Conservation (phyloP, 306 rosid species). For the Pyrus bretschneideri region DNA sequence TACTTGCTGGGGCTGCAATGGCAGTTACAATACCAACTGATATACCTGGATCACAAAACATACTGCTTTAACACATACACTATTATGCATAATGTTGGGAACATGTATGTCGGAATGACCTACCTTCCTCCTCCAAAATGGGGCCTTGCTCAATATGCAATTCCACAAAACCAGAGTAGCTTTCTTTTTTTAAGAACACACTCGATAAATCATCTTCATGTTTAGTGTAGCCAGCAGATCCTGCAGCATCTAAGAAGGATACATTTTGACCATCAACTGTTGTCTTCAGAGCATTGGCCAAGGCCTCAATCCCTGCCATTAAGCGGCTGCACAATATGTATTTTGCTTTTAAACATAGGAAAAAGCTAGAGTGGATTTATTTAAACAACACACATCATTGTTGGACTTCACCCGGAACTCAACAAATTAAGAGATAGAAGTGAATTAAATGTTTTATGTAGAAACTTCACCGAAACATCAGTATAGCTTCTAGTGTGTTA, state of each 20-base stretch:
- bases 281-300: constrained; percentile 55
- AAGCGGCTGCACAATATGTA: constrained; percentile 58
- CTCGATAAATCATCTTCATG: constrained; percentile 50
- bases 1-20: constrained; percentile 93
- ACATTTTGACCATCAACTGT: constrained; percentile 62
- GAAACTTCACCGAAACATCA: background rate
- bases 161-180: constrained; percentile 86
- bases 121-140: constrained; percentile 85
- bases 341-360: constrained; percentile 14
- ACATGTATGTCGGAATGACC: background rate
- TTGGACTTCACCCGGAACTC: background rate
- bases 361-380: constrained; percentile 4
- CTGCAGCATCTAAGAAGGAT: constrained; percentile 78
- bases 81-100: constrained; percentile 6
- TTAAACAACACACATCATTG: background rate
- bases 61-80: background rate
- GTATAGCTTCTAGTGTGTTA: constrained; percentile 12
- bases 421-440: background rate
- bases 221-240: constrained; percentile 70
- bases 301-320: constrained; percentile 68
- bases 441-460: background rate
- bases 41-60: constrained; percentile 44
- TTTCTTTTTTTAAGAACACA: constrained; percentile 63
- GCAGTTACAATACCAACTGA: constrained; percentile 85
- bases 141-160: constrained; percentile 98